Evolutionary conservation across 2,329 filamentous ascomycete genomes (phyloP).

Genomic region (Esteya vermicola): DNA sequence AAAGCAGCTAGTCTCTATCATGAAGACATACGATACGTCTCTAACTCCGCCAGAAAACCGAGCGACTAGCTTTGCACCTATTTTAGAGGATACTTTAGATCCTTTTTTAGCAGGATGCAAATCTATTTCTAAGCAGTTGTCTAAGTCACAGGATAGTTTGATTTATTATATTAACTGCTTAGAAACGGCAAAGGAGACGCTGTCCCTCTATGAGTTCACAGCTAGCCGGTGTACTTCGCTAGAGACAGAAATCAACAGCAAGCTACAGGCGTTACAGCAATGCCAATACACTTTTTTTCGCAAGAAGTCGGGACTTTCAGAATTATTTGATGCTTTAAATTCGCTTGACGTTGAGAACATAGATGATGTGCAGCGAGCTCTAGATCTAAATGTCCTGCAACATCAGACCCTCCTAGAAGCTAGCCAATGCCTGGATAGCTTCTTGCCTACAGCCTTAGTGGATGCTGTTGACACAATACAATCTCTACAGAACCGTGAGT

Average conservation of each 20-base stretch:
- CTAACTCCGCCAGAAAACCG: slow-evolving; percentile 44
- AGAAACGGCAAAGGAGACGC: slow-evolving; percentile 37
- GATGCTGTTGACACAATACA: slow-evolving; percentile 77
- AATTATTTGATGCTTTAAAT: slow-evolving; percentile 44
- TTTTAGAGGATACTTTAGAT: slow-evolving; percentile 68
- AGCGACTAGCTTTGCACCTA: slow-evolving; percentile 57
- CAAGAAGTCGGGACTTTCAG: slow-evolving; percentile 56
- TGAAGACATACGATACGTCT: slow-evolving; percentile 79
- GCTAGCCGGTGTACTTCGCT: slow-evolving; percentile 39
- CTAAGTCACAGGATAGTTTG: slow-evolving; percentile 44
- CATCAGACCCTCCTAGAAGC: slow-evolving; percentile 46
- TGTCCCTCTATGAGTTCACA: slow-evolving; percentile 52
- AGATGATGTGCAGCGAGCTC: slow-evolving; percentile 37
- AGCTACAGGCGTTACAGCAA: slow-evolving; percentile 43
- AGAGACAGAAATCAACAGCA: slow-evolving; percentile 37
- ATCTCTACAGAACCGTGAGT: slow-evolving; percentile 53
- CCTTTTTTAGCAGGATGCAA: slow-evolving; percentile 70
- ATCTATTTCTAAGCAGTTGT: slow-evolving; percentile 43
- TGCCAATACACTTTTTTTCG: slow-evolving; percentile 63
- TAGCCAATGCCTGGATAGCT: slow-evolving; percentile 72
- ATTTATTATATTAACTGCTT: slow-evolving; percentile 66
- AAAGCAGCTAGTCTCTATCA: slow-evolving; percentile 60
- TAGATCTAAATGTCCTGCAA: slow-evolving; percentile 40
- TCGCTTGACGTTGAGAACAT: slow-evolving; percentile 20
- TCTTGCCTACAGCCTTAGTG: slow-evolving; percentile 83